phyloP scores from a whole-genome alignment of 2,329 filamentous ascomycete species.

The Ophiostoma novo-ulmi region DNA sequence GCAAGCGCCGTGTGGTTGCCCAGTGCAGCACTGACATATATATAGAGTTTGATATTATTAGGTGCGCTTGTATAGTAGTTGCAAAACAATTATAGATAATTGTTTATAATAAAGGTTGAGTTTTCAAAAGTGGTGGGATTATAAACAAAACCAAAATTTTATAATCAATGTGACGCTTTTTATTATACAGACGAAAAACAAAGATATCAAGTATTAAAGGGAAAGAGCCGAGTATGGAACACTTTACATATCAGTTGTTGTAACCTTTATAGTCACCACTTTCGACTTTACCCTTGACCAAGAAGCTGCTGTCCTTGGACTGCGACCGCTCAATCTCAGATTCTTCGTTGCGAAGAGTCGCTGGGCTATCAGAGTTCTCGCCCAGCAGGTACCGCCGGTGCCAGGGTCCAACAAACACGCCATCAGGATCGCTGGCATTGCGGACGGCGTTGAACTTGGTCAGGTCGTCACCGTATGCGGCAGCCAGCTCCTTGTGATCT shows the following conservation, averaged over 20 bases:
- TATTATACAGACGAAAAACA: not conserved
- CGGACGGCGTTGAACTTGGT: slow-evolving; percentile 58
- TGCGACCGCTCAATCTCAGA: not conserved
- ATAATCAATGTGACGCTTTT: not conserved
- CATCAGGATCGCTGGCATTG: slow-evolving; percentile 63
- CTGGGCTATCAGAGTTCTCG: slow-evolving; percentile 21
- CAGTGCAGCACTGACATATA: not conserved
- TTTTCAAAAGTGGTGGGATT: not conserved
- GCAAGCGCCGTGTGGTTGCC: not conserved
- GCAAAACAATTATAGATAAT: not conserved
- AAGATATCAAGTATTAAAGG: not conserved
- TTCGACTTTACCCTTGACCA: slow-evolving; percentile 48
- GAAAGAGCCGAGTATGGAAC: not conserved
- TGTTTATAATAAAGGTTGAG: not conserved
- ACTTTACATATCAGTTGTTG: not conserved
- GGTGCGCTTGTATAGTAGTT: too few species aligned
- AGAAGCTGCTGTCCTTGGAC: slow-evolving; percentile 51
- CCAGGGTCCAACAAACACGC: slow-evolving; percentile 85
- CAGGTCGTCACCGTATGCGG: slow-evolving; percentile 59
- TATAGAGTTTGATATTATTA: not conserved
- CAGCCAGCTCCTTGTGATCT: slow-evolving; percentile 49
- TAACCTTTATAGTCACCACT: not conserved
- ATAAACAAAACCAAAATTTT: not conserved
- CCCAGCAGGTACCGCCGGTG: slow-evolving; percentile 64
- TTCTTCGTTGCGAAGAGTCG: slow-evolving; percentile 32